These are phyloP conservation scores for Backusella westeae DNA, from an alignment of 192 early-diverging fungal species.

Conservation along the genomic window DNA sequence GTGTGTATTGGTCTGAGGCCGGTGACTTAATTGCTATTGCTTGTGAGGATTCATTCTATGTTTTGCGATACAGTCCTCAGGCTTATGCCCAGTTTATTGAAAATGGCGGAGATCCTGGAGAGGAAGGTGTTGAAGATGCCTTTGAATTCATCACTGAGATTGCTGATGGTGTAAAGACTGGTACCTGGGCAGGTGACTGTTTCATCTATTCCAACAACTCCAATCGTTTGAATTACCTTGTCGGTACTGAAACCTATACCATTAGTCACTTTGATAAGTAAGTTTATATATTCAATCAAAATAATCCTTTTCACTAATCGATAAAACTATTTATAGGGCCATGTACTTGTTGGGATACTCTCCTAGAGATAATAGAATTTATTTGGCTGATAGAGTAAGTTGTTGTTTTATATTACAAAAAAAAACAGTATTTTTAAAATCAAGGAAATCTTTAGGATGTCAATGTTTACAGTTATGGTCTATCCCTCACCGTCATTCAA, in stretches of 20 bases:
- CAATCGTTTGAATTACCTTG: slow-evolving; percentile 95
- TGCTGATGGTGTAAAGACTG: slow-evolving; percentile 88
- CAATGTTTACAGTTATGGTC: slow-evolving; percentile 82
- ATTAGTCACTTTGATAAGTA: slow-evolving; percentile 95
- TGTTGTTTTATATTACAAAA: too few relatives aligned
- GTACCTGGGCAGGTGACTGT: slow-evolving; percentile 98
- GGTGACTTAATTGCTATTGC: slow-evolving; percentile 91
- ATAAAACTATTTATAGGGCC: slow-evolving; percentile 41
- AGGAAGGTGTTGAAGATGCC: slow-evolving; percentile 96
- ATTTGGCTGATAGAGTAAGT: slow-evolving; percentile 82
- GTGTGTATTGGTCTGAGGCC: slow-evolving; percentile 94
- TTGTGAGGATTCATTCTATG: slow-evolving; percentile 91
- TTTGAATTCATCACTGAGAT: slow-evolving; percentile 95
- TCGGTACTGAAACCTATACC: slow-evolving; percentile 91
- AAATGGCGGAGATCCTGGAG: slow-evolving; percentile 65
- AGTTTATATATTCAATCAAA: slow-evolving; percentile 14
- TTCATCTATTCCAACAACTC: slow-evolving; percentile 94
- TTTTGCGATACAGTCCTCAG: slow-evolving; percentile 90
- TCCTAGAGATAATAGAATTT: slow-evolving; percentile 90
- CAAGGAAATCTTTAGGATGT: slow-evolving; percentile 59
- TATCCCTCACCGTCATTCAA: slow-evolving; percentile 94
- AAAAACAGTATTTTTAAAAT: too few relatives aligned
- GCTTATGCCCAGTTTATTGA: slow-evolving; percentile 75
- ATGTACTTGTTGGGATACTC: slow-evolving; percentile 96
- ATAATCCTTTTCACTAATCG: background rate